Conservation (phyloP, 2,329 filamentous ascomycete species). For the Sporothrix luriei region DNA sequence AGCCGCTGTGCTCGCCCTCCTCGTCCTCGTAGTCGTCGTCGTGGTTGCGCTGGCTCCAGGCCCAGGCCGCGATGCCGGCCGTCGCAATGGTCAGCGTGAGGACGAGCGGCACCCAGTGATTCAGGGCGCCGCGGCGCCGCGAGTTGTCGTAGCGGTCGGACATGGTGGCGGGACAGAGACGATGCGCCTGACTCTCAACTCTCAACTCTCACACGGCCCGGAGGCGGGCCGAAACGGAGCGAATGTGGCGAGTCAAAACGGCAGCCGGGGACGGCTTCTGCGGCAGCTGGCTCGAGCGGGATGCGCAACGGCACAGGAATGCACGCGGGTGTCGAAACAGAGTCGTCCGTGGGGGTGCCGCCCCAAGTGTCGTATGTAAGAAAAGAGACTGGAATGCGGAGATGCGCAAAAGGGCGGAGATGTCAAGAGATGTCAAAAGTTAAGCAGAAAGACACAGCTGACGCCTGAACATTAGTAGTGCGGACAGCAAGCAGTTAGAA, state of each 20-base stretch:
- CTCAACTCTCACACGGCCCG: slow-evolving; percentile 26
- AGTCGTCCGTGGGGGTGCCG: neutral
- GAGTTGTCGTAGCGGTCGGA: slow-evolving; percentile 60
- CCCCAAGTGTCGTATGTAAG: neutral
- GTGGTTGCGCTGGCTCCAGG: slow-evolving; percentile 85
- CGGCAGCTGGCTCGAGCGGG: slow-evolving; percentile 4
- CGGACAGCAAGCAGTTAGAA: neutral
- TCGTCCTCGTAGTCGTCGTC: slow-evolving; percentile 70
- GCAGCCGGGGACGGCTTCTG: slow-evolving; percentile 25
- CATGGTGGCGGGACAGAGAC: slow-evolving; percentile 42
- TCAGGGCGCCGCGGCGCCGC: slow-evolving; percentile 65
- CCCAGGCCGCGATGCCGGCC: slow-evolving; percentile 83
- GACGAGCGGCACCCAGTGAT: slow-evolving; percentile 87
- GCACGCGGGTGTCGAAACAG: slow-evolving; percentile 6
- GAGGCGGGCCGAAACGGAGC: slow-evolving; percentile 2
- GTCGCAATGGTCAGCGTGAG: slow-evolving; percentile 87
- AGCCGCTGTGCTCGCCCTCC: slow-evolving; percentile 48
- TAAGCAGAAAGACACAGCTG: neutral
- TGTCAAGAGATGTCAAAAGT: too few species aligned
- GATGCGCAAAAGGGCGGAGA: neutral
- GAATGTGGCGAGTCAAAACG: slow-evolving; percentile 2
- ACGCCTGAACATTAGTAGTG: neutral
- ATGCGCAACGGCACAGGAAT: slow-evolving; percentile 25
- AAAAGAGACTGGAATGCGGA: slow-evolving; percentile 13
- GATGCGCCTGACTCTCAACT: slow-evolving; percentile 6